phyloP scores from a whole-genome alignment of 2,329 filamentous ascomycete genomes.

The Penicillium paneum region DNA sequence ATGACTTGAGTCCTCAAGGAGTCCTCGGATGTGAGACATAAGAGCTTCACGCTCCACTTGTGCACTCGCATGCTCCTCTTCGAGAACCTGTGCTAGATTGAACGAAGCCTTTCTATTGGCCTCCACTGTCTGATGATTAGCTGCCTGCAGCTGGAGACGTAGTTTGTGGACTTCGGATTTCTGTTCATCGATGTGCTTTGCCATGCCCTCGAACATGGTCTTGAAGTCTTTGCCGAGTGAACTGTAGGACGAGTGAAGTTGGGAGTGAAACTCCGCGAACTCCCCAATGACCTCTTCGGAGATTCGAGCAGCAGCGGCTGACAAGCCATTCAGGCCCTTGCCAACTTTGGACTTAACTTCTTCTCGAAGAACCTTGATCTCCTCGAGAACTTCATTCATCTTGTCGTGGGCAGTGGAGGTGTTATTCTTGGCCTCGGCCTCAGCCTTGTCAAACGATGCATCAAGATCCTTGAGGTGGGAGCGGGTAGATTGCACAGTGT shows the following conservation, averaged over 20 bases:
- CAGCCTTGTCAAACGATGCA: slow-evolving; percentile 63
- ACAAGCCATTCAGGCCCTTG: slow-evolving; percentile 77
- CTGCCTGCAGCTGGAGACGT: slow-evolving; percentile 66
- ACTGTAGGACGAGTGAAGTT: slow-evolving; percentile 80
- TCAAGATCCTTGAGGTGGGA: slow-evolving; percentile 68
- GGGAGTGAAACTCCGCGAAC: slow-evolving; percentile 75
- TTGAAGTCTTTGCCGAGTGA: slow-evolving; percentile 83
- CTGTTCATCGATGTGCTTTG: slow-evolving; percentile 71
- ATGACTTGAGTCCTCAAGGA: slow-evolving; percentile 72
- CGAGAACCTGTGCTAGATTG: slow-evolving; percentile 65
- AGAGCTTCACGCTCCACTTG: slow-evolving; percentile 71
- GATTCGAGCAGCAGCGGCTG: slow-evolving; percentile 80
- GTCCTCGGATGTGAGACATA: slow-evolving; percentile 69
- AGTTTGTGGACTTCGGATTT: slow-evolving; percentile 72
- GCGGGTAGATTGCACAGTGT: slow-evolving; percentile 68
- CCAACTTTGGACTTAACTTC: slow-evolving; percentile 83
- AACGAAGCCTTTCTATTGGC: slow-evolving; percentile 65
- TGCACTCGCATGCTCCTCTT: slow-evolving; percentile 71
- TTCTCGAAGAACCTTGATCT: slow-evolving; percentile 85
- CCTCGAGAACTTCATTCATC: slow-evolving; percentile 87
- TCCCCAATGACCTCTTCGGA: slow-evolving; percentile 85
- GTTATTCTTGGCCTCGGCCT: slow-evolving; percentile 59
- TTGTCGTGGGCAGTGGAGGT: slow-evolving; percentile 64
- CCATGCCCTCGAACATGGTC: slow-evolving; percentile 74
- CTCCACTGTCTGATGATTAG: slow-evolving; percentile 65